phyloP scores from a whole-genome alignment of 371 early-diverging fungal species.

The Mortierella sp. region DNA sequence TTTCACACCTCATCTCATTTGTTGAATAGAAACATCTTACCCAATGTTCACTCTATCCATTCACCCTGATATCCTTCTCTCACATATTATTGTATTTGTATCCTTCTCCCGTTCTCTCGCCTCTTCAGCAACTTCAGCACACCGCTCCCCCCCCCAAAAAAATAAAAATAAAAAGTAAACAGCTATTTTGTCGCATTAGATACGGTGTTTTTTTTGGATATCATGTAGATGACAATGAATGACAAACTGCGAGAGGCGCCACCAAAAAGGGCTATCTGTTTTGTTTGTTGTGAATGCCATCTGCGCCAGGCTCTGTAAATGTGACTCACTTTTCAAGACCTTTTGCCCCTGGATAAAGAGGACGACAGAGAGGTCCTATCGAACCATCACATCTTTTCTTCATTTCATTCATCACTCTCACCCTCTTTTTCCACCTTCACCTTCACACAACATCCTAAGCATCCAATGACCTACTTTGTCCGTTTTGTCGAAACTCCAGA shows the following conservation, averaged over 20 bases:
- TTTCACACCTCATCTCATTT: neutral
- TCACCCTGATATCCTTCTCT: too few relatives aligned
- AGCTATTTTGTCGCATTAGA: neutral
- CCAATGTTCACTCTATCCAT: neutral
- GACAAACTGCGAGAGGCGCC: neutral
- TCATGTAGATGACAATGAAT: neutral
- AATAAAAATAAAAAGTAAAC: neutral
- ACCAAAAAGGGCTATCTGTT: constrained; percentile 2
- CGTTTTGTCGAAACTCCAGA: constrained; percentile 43
- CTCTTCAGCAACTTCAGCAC: too few relatives aligned
- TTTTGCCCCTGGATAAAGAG: neutral
- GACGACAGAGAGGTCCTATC: neutral
- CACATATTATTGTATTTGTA: constrained; percentile 1
- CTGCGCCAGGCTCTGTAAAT: neutral
- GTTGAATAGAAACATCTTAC: neutral
- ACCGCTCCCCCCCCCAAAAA: too few relatives aligned
- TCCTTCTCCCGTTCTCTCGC: neutral
- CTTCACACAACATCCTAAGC: neutral
- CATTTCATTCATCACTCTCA: neutral
- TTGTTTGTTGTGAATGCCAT: neutral
- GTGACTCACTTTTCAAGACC: neutral
- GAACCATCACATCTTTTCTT: neutral
- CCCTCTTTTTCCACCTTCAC: neutral
- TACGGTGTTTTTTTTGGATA: neutral
- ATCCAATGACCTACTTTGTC: constrained; percentile 31